A percentile compares a stretch with the other conserved stretches of the same genome.
Evolutionary conservation across 108 stramenopile species (phyloP).

Genomic region (Discostella pseudostelligera): DNA sequence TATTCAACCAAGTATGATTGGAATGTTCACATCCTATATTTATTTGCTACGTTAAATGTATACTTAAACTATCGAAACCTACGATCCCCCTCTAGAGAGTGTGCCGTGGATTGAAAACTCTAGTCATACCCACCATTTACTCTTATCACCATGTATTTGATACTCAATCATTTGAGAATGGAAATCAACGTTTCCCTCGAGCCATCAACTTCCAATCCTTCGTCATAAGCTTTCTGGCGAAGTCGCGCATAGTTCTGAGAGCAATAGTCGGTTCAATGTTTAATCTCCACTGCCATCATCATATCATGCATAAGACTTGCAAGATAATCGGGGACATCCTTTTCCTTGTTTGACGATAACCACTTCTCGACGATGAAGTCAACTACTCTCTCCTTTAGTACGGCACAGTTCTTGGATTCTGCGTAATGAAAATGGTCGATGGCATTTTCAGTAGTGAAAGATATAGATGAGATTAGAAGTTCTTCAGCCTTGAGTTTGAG

Average conservation of each 20-base stretch:
- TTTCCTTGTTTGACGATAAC: not conserved
- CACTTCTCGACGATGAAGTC: slow-evolving; percentile 2
- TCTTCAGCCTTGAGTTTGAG: slow-evolving; percentile 3
- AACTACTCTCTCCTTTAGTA: not conserved
- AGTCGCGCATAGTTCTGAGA: not conserved
- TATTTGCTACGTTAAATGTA: too few species aligned
- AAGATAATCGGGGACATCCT: not conserved
- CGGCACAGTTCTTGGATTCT: not conserved
- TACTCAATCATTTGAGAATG: too few species aligned
- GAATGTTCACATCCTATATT: too few species aligned
- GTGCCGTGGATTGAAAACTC: too few species aligned
- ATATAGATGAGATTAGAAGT: not conserved
- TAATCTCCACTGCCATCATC: not conserved
- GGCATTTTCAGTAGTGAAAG: not conserved
- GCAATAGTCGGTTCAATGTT: not conserved
- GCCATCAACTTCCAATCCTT: too few species aligned
- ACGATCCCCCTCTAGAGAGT: too few species aligned
- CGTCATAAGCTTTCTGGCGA: too few species aligned
- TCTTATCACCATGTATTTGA: too few species aligned
- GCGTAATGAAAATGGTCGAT: not conserved
- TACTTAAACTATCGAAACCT: too few species aligned
- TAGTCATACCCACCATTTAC: too few species aligned
- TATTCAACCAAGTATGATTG: too few species aligned
- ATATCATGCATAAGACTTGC: not conserved
- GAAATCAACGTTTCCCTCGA: too few species aligned